These are phyloP conservation scores for Lathyrus oleraceus DNA, from an alignment of 306 rosid species.

Conservation along the genomic window DNA sequence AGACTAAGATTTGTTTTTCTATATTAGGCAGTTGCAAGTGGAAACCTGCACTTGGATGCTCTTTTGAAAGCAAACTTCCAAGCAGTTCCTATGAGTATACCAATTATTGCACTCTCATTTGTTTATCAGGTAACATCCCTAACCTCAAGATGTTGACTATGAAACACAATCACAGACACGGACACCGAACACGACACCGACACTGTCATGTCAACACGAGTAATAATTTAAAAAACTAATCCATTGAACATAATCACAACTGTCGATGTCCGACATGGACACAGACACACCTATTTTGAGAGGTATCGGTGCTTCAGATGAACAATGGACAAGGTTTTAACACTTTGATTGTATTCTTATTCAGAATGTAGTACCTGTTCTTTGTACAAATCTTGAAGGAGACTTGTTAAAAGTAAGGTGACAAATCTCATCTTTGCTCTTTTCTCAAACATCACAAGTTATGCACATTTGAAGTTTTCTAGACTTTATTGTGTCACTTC, in stretches of 20 bases:
- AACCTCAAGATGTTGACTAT: constrained; percentile 1
- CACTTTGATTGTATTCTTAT: constrained; percentile 30
- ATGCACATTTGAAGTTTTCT: background rate
- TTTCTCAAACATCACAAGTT: background rate
- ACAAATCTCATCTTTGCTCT: constrained; percentile 37
- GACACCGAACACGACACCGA: too few relatives aligned
- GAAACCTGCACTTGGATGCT: constrained; percentile 68
- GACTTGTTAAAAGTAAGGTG: constrained; percentile 83
- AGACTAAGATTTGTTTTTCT: constrained; percentile 15
- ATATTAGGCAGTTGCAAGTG: constrained; percentile 75
- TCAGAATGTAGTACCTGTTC: constrained; percentile 87
- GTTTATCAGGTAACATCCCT: constrained; percentile 74
- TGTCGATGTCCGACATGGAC: too few relatives aligned
- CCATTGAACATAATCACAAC: too few relatives aligned
- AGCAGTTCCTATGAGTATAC: constrained; percentile 86
- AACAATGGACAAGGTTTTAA: constrained; percentile 25
- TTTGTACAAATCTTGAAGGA: constrained; percentile 85
- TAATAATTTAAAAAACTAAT: too few relatives aligned
- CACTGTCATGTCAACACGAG: too few relatives aligned
- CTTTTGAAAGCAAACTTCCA: constrained; percentile 76
- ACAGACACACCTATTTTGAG: too few relatives aligned
- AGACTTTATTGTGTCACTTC: background rate
- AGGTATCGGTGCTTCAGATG: background rate
- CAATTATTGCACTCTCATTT: constrained; percentile 79
- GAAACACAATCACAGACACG: too few relatives aligned